phyloP scores from a whole-genome alignment of 306 rosid species.

The Trichosanthes truncata region DNA sequence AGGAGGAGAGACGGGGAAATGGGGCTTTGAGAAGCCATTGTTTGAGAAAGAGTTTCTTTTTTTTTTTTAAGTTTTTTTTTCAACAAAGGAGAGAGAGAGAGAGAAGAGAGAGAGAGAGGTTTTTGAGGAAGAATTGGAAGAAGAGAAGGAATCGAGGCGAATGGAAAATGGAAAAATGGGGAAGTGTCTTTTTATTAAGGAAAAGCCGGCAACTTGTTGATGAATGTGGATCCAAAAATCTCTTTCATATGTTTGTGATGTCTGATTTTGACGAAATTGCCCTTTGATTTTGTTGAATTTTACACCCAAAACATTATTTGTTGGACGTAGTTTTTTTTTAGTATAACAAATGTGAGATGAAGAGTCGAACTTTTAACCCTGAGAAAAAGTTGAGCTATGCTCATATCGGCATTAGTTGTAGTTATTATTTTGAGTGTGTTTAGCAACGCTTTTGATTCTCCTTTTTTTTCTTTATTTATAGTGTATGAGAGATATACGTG shows the following conservation, averaged over 20 bases:
- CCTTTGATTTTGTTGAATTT: not conserved
- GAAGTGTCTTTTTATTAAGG: not conserved
- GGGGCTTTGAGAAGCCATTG: slow-evolving; percentile 2
- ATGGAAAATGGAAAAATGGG: not conserved
- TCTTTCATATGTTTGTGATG: not conserved
- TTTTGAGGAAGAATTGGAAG: not conserved
- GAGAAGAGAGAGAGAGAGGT: not conserved
- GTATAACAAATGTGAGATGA: too few relatives aligned
- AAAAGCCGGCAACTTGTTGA: not conserved
- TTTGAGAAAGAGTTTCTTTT: too few relatives aligned
- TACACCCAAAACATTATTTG: not conserved
- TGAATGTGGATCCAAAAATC: not conserved
- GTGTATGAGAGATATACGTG: too few relatives aligned
- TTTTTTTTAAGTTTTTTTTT: too few relatives aligned
- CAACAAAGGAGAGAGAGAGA: not conserved
- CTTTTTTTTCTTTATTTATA: too few relatives aligned
- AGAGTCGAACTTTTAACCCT: too few relatives aligned
- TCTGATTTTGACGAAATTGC: not conserved
- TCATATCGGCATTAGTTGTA: too few relatives aligned
- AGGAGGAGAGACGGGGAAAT: not conserved
- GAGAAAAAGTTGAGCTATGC: too few relatives aligned
- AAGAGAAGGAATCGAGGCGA: not conserved
- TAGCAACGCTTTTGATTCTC: too few relatives aligned
- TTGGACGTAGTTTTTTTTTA: not conserved
- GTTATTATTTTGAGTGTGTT: too few relatives aligned